Conservation (phyloP, 768 basidiomycete species). For the Naganishia kalamii region DNA sequence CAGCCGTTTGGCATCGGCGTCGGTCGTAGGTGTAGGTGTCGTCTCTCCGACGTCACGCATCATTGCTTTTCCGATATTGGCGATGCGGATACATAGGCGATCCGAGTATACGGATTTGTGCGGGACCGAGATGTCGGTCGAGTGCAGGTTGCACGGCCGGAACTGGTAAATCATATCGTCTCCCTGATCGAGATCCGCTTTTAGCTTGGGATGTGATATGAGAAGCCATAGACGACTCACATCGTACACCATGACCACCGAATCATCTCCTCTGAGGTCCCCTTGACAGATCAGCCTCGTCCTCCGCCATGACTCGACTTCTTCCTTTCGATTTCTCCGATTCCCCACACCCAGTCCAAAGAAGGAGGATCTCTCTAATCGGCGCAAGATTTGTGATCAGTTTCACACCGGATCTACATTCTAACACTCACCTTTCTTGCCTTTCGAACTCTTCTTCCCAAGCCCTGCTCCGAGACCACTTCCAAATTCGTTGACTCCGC, state of each 20-base stretch:
- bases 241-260: conserved; percentile 1
- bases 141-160: not conserved
- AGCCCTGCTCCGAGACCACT: not conserved
- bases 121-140: conserved; percentile 10
- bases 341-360: not conserved
- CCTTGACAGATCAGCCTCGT: not conserved
- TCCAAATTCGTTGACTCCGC: not conserved
- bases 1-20: not conserved
- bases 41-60: not conserved
- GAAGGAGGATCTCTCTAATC: conserved; percentile 1
- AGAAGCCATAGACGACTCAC: not conserved
- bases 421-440: not conserved
- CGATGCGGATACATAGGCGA: not conserved
- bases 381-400: too few relatives aligned
- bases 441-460: not conserved
- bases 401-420: not conserved
- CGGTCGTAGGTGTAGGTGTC: not conserved
- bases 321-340: not conserved
- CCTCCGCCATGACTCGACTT: conserved; percentile 10
- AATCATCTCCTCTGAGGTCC: not conserved
- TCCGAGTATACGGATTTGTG: conserved; percentile 1
- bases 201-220: too few relatives aligned
- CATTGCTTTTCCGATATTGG: not conserved
- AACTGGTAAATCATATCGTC: not conserved
- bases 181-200: not conserved